Base-by-base conservation (phyloP, 2,329 filamentous ascomycete genomes). In the Blastomyces gilchristii region DNA sequence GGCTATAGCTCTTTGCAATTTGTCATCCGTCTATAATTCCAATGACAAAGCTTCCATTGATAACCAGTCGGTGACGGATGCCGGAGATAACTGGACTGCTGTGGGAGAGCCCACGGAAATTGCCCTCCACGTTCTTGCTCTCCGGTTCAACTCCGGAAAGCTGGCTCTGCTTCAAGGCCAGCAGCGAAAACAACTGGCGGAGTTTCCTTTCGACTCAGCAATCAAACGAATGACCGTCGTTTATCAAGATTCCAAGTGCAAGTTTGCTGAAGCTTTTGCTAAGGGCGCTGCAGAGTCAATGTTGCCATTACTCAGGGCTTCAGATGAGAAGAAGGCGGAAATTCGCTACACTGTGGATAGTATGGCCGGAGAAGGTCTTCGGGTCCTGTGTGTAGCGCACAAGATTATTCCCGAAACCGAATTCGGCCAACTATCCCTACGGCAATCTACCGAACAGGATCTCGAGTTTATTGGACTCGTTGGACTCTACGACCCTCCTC, bases 401-500 rank as follows among this genome's bases (percentile, higher is more conserved):
- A 74, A 68, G 72, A 65, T 68, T 7, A 62, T 66, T 16, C 63
- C 74, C 34, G 61, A 75, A 64, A 72, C 75, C 2, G 74, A 76
- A 49, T 75, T 81, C 45, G 76, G 74, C 60, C 73, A 78, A 58
- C 76, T 82, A 43, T 71, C 81, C 12, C 75, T 82, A 6, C 87
- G 89, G 11, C 72, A 75, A 11, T 72, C 77, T 1, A 81, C 90
- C 22, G 89, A 92, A 71, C 75, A 76, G 31, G 78, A 82, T 49
- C 82, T 94, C 45, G 81, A 81, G 2, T 87, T 92, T 63, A 81
- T 89, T 5, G 90, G 90, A 18, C 82, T 95, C 6, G 86, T 87
- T 41, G 90, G 89, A 62, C 87, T 93, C 68, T 91, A 92, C 73
- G 89, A 94, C 67, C 89, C 89, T 11, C 89, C 89, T 59, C 87